Evolutionary conservation across 1,284 basidiomycete genomes (phyloP).

Genomic region (Microbotryum silenes-acaulis): DNA sequence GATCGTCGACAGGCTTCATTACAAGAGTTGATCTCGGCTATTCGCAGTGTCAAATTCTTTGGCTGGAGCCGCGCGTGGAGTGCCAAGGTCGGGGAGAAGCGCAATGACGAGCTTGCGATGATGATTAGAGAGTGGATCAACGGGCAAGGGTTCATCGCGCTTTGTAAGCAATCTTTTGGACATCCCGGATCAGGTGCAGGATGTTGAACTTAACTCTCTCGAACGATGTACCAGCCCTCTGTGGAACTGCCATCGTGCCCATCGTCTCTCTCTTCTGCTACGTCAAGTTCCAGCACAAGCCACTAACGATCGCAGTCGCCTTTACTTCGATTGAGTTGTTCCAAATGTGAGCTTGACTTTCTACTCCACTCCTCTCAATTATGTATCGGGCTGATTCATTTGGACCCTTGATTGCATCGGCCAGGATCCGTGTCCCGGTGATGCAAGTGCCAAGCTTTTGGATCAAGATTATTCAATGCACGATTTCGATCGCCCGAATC

Average conservation of each 20-base stretch:
- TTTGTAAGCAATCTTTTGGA: no score
- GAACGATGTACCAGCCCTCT: background rate
- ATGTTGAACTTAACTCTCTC: background rate
- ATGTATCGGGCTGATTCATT: constrained; percentile 24
- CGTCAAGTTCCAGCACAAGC: constrained; percentile 18
- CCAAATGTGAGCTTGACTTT: constrained; percentile 8
- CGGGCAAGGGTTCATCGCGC: no score
- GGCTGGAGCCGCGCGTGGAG: constrained; percentile 26
- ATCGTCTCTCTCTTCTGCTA: constrained; percentile 28
- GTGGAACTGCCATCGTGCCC: constrained; percentile 10
- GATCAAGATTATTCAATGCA: constrained; percentile 24
- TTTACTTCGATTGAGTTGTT: constrained; percentile 32
- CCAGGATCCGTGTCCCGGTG: constrained; percentile 24
- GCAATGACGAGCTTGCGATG: constrained; percentile 34
- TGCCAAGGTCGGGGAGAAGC: constrained; percentile 30
- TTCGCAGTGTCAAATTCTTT: constrained; percentile 27
- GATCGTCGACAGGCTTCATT: constrained; percentile 19
- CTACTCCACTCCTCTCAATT: background rate
- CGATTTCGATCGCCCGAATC: constrained; percentile 27
- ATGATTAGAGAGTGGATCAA: constrained; percentile 12
- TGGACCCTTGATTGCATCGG: constrained; percentile 3
- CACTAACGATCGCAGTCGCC: constrained; percentile 29
- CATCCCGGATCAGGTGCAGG: no score
- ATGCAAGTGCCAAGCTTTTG: constrained; percentile 28
- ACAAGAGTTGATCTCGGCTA: constrained; percentile 24